phyloP scores from a whole-genome alignment of 1,139 yeast species.

The Diutina sp. region DNA sequence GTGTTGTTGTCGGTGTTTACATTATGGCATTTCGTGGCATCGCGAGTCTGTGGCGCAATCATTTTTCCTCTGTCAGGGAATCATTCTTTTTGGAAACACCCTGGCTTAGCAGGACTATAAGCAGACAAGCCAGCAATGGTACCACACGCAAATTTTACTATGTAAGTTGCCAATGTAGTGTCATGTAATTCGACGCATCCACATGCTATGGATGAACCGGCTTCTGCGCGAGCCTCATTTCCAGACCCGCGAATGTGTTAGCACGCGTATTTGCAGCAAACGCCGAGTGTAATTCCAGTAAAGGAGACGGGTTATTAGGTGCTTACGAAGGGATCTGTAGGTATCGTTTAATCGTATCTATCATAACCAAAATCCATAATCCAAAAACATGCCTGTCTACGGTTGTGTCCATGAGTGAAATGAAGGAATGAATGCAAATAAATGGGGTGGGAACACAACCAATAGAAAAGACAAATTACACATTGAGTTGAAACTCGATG shows the following conservation, averaged over 20 bases:
- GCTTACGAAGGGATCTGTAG: neutral
- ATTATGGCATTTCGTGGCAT: neutral
- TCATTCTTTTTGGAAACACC: neutral
- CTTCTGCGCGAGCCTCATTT: too few relatives aligned
- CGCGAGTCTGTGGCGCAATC: neutral
- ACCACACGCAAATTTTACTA: neutral
- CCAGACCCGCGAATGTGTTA: too few relatives aligned
- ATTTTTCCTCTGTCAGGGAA: too few relatives aligned
- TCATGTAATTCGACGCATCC: too few relatives aligned
- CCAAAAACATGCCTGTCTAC: neutral
- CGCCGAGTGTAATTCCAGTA: too few relatives aligned
- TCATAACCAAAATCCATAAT: neutral
- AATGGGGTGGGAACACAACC: neutral
- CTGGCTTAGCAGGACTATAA: neutral
- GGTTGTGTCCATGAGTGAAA: neutral
- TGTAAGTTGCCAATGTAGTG: too few relatives aligned
- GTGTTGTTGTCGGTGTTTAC: too few relatives aligned
- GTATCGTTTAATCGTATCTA: neutral
- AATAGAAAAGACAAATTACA: neutral
- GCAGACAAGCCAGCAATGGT: neutral
- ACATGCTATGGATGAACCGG: too few relatives aligned
- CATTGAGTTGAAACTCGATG: conserved; percentile 1
- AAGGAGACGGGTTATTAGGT: too few relatives aligned
- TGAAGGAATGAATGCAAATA: conserved; percentile 2
- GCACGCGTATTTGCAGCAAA: neutral